A percentile compares a stretch with the other conserved stretches of the same genome.
phyloP scores from a whole-genome alignment of 192 early-diverging fungal genomes.

The Linnemannia exigua region DNA sequence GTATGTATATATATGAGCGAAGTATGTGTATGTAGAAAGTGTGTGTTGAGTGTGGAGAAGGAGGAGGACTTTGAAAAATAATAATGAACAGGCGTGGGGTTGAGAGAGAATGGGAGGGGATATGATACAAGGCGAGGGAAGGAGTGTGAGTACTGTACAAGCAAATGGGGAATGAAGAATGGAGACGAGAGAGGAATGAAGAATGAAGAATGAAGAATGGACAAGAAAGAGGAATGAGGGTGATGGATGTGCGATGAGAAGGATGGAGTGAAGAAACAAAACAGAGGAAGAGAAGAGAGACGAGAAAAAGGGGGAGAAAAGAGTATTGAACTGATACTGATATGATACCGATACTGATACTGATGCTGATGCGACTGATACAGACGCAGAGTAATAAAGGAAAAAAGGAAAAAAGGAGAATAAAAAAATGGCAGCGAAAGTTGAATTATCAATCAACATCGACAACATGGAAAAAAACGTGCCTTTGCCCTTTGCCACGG shows the following conservation, averaged over 20 bases:
- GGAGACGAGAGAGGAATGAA: not conserved
- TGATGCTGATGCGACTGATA: not conserved
- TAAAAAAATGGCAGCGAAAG: too few relatives aligned
- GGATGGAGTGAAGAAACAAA: not conserved
- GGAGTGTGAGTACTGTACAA: not conserved
- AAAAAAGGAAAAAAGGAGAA: not conserved
- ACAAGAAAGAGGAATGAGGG: not conserved
- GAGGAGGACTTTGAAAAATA: not conserved
- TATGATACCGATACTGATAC: too few relatives aligned
- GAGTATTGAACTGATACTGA: too few relatives aligned
- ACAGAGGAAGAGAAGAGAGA: not conserved
- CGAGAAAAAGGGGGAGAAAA: not conserved
- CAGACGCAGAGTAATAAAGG: not conserved
- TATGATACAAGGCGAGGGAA: not conserved
- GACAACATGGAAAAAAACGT: too few relatives aligned
- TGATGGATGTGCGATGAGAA: not conserved
- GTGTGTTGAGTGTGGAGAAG: constrained; percentile 4
- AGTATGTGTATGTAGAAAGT: not conserved
- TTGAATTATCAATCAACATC: too few relatives aligned
- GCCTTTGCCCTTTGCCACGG: too few relatives aligned
- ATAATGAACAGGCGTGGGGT: not conserved
- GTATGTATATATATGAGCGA: not conserved
- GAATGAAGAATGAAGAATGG: not conserved
- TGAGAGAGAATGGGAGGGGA: too few relatives aligned
- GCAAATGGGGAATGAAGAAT: too few relatives aligned